Percentiles rank a stretch among this genome's conserved stretches.
Conservation (phyloP, 495 filamentous ascomycete species). For the Thermothielavioides terrestris region DNA sequence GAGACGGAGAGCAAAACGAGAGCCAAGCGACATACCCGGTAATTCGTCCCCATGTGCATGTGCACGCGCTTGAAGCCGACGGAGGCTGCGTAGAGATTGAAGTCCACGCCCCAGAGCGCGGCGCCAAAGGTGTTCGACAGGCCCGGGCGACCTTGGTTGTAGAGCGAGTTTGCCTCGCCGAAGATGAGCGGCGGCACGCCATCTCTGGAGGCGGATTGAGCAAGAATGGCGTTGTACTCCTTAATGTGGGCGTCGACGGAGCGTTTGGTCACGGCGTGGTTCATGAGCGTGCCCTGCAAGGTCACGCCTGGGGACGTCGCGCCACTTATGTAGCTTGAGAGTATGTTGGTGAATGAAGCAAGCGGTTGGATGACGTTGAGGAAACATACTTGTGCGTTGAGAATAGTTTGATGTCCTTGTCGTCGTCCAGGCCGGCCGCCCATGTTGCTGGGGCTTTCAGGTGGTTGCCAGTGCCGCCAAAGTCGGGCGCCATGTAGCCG, state of each 20-base stretch:
- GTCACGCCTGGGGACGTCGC: conserved; percentile 55
- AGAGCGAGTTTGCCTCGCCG: conserved; percentile 58
- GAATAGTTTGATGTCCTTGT: conserved; percentile 45
- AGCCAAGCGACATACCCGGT: conserved; percentile 30
- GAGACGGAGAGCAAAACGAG: background rate
- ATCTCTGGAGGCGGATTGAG: conserved; percentile 23
- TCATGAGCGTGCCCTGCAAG: conserved; percentile 56
- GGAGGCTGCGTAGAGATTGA: conserved; percentile 51
- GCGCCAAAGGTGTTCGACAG: conserved; percentile 64
- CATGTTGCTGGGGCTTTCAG: conserved; percentile 45
- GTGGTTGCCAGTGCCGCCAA: conserved; percentile 47
- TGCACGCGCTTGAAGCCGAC: conserved; percentile 51
- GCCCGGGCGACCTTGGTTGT: conserved; percentile 53
- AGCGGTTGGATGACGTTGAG: background rate
- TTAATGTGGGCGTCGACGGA: conserved; percentile 41
- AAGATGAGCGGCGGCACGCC: conserved; percentile 48
- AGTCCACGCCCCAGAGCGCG: conserved; percentile 61
- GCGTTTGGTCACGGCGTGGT: conserved; percentile 49
- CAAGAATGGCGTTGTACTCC: conserved; percentile 34
- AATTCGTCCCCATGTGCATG: conserved; percentile 60
- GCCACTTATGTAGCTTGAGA: conserved; percentile 53
- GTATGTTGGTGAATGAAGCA: conserved; percentile 12
- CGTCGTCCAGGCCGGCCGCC: conserved; percentile 42
- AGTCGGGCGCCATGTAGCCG: conserved; percentile 52
- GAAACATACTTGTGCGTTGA: conserved; percentile 54